Evolutionary conservation across 1,139 yeast species (phyloP), one percentile per base, ranked within the genome.

Genomic region (Suhomyces atakaporum): DNA sequence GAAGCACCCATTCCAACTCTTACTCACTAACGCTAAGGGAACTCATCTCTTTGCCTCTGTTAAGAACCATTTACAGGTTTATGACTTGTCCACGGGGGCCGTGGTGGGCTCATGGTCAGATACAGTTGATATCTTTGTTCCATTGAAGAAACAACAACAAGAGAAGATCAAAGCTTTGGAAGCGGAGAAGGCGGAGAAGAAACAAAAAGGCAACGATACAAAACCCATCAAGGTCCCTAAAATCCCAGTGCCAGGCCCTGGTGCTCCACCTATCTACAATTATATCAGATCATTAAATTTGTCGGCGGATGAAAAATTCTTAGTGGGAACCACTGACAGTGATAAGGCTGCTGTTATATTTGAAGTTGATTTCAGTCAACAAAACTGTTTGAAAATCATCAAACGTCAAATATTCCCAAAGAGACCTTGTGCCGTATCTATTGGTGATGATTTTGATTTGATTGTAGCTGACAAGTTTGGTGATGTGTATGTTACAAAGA

Each of bases 391-490:
- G 32, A 56, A 54, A n/a, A 57, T 81, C 22, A 52, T 75, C 30
- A 84, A 85, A 51, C 79, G 94, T 55, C 90, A 88, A 54, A 73
- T 77, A 6, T 81, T 88, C 54, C 88, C 96, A 16, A 92, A 92
- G 62, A 79, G 97, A 58, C 97, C 97, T 8, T 83, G 89, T 47
- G 82, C 95, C 1, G 69, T 88, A 11, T 72, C 87, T n/a, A 62
- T 81, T 3, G 73, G 83, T 7, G 78, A 75, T 43, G 78, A 73
- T 38, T 49, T 56, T 3, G 65, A 68, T 4, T 64, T 88, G 9
- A 59, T 89, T 2, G 76, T 89, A 14, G 97, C 95, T n/a, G 99
- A 94, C 60, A 94, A 94, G 65, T 92, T 90, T 57, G 99, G 99
- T 31, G 99, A 94, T 61, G 97, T 89, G 5, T 92, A 86, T 56